Percentiles rank a stretch among this genome's conserved stretches.
Evolutionary conservation across 73 alveolate species (phyloP).

Genomic region (Strombidium stylifer): DNA sequence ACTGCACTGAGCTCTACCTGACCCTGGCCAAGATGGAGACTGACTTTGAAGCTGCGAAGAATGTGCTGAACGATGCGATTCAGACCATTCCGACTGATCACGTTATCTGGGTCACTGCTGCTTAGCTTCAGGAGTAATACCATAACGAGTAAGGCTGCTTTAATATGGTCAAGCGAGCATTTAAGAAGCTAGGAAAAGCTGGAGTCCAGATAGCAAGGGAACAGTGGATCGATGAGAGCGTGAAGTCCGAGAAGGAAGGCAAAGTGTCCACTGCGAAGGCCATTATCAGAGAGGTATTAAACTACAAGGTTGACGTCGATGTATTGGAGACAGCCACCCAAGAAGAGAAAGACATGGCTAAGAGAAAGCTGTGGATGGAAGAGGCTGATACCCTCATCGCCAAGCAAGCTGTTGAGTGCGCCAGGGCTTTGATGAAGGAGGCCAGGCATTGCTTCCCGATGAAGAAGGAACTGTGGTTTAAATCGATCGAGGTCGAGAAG

Average conservation of each 20-base stretch:
- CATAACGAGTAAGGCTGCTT: slow-evolving; percentile 51
- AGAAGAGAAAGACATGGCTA: slow-evolving; percentile 32
- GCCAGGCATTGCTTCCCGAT: slow-evolving; percentile 44
- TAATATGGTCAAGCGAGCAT: slow-evolving; percentile 61
- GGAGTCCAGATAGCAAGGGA: slow-evolving; percentile 57
- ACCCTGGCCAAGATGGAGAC: slow-evolving; percentile 91
- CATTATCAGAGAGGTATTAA: slow-evolving; percentile 54
- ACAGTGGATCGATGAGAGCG: slow-evolving; percentile 85
- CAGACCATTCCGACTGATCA: slow-evolving; percentile 87
- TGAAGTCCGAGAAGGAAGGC: slow-evolving; percentile 69
- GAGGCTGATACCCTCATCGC: slow-evolving; percentile 38
- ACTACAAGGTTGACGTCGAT: slow-evolving; percentile 38
- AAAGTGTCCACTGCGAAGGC: slow-evolving; percentile 65
- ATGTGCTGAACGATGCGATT: slow-evolving; percentile 84
- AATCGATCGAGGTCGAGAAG: slow-evolving; percentile 50
- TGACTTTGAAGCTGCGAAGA: slow-evolving; percentile 91
- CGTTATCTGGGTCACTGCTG: slow-evolving; percentile 85
- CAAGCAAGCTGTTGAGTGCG: slow-evolving; percentile 63
- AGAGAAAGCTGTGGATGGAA: slow-evolving; percentile 44
- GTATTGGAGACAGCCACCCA: slow-evolving; percentile 20
- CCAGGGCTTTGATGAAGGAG: slow-evolving; percentile 40
- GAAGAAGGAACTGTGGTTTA: slow-evolving; percentile 45
- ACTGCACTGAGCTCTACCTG: slow-evolving; percentile 89
- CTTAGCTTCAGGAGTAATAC: slow-evolving; percentile 86
- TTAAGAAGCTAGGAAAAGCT: slow-evolving; percentile 56